Conservation (phyloP, 2,329 filamentous ascomycete species). For the Aureobasidium uvarum region DNA sequence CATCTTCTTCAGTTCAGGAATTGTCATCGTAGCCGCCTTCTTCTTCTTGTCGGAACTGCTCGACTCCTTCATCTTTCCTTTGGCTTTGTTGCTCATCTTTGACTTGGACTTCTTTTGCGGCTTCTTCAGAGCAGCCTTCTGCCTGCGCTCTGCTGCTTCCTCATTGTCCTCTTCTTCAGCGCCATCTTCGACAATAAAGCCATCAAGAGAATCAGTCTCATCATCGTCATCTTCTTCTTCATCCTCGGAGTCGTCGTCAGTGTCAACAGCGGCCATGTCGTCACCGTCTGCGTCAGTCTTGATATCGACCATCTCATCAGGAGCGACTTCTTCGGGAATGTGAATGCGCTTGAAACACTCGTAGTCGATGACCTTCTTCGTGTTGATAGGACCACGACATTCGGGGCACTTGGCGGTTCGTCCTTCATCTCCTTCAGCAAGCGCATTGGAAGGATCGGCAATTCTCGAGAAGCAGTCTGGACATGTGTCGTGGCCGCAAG, state of each 20-base stretch:
- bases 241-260: constrained; percentile 43
- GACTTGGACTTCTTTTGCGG: constrained; percentile 30
- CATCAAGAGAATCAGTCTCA: constrained; percentile 45
- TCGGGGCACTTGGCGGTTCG: constrained; percentile 65
- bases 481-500: constrained; percentile 81
- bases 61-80: constrained; percentile 46
- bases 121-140: constrained; percentile 27
- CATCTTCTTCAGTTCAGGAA: constrained; percentile 66
- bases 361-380: constrained; percentile 70
- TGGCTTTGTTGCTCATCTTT: constrained; percentile 44
- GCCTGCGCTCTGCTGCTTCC: constrained; percentile 14
- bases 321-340: constrained; percentile 53
- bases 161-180: constrained; percentile 35
- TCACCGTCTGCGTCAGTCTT: constrained; percentile 34
- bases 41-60: constrained; percentile 43
- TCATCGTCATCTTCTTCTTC: constrained; percentile 42
- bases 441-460: constrained; percentile 58
- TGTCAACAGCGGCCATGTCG: constrained; percentile 38
- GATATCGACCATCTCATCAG: constrained; percentile 17
- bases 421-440: constrained; percentile 61
- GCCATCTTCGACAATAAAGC: constrained; percentile 56
- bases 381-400: constrained; percentile 67
- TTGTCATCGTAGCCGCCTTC: constrained; percentile 45
- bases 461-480: constrained; percentile 71
- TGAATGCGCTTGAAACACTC: constrained; percentile 71